Conservation (phyloP, 1,284 basidiomycete species). For the Kwoniella shivajii region DNA sequence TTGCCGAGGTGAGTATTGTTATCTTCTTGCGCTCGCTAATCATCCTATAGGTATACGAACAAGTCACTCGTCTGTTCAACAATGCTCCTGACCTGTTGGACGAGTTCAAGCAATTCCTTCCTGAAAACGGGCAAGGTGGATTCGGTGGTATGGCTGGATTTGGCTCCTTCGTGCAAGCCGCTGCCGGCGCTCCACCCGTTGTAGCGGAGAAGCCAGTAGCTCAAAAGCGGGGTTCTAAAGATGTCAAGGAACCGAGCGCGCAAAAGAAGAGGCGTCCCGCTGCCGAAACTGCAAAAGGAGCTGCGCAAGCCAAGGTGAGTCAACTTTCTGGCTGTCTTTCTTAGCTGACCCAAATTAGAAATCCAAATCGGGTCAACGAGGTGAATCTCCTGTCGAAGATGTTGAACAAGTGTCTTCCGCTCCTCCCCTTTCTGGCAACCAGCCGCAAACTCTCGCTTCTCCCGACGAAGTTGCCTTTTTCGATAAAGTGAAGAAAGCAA, state of each 20-base stretch:
- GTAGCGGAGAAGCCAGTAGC: constrained; percentile 20
- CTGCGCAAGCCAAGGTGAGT: constrained; percentile 27
- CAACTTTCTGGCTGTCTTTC: not conserved
- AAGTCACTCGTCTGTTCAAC: constrained; percentile 90
- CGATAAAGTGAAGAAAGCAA: constrained; percentile 82
- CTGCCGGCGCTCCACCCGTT: constrained; percentile 11
- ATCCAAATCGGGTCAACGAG: constrained; percentile 28
- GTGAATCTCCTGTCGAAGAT: constrained; percentile 45
- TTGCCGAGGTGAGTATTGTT: constrained; percentile 72
- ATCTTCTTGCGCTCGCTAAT: not conserved
- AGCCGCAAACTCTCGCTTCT: constrained; percentile 58
- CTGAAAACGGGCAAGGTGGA: constrained; percentile 61
- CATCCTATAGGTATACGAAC: constrained; percentile 75
- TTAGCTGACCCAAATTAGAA: constrained; percentile 24
- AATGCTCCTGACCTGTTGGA: constrained; percentile 88
- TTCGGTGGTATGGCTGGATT: constrained; percentile 41
- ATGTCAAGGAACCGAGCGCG: constrained; percentile 45
- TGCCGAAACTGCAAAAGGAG: constrained; percentile 61
- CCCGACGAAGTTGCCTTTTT: constrained; percentile 93
- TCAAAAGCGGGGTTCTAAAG: constrained; percentile 43
- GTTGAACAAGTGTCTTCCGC: constrained; percentile 23
- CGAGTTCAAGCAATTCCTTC: constrained; percentile 96
- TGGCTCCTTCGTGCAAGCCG: constrained; percentile 41
- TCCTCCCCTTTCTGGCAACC: constrained; percentile 17
- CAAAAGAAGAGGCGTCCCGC: constrained; percentile 43